Evolutionary conservation across 106 monocot genomes (phyloP).

Genomic region (Narthecium ossifragum): DNA sequence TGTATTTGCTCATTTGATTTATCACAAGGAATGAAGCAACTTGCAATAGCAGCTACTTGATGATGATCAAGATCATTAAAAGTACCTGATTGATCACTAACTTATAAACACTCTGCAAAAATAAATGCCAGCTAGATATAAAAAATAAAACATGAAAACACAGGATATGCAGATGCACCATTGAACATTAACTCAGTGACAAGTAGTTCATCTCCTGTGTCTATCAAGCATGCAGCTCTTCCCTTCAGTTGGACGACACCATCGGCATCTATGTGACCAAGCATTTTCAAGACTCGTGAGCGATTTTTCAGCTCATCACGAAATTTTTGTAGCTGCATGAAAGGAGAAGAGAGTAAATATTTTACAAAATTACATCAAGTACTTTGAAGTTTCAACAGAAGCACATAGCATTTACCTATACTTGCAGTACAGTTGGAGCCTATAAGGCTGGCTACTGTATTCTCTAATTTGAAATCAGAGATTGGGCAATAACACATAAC

Average conservation of each 20-base stretch:
- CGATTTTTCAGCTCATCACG: slow-evolving; percentile 96
- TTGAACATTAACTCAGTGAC: slow-evolving; percentile 98
- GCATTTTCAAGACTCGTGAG: slow-evolving; percentile 86
- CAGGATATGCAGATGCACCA: slow-evolving; percentile 24
- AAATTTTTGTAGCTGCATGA: slow-evolving; percentile 89
- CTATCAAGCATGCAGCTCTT: slow-evolving; percentile 97
- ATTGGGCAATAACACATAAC: no score
- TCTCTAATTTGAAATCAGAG: no score
- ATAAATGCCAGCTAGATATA: not conserved
- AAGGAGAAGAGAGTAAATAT: not conserved
- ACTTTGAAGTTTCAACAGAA: no score
- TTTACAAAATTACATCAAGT: no score
- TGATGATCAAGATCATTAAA: slow-evolving; percentile 99
- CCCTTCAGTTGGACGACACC: slow-evolving; percentile 93
- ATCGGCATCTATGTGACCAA: slow-evolving; percentile 97
- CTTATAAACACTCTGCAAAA: not conserved
- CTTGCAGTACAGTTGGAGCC: no score
- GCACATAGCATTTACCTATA: no score
- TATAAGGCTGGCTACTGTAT: no score
- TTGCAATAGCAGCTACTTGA: slow-evolving; percentile 86
- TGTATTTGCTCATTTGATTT: slow-evolving; percentile 94
- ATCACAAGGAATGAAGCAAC: slow-evolving; percentile 96
- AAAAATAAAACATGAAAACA: not conserved
- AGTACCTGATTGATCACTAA: slow-evolving; percentile 42
- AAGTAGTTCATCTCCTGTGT: slow-evolving; percentile 97